A percentile compares a stretch with the other conserved stretches of the same genome.
Evolutionary conservation across 2,329 filamentous ascomycete species (phyloP).

Genomic region (Ascochyta lentis): DNA sequence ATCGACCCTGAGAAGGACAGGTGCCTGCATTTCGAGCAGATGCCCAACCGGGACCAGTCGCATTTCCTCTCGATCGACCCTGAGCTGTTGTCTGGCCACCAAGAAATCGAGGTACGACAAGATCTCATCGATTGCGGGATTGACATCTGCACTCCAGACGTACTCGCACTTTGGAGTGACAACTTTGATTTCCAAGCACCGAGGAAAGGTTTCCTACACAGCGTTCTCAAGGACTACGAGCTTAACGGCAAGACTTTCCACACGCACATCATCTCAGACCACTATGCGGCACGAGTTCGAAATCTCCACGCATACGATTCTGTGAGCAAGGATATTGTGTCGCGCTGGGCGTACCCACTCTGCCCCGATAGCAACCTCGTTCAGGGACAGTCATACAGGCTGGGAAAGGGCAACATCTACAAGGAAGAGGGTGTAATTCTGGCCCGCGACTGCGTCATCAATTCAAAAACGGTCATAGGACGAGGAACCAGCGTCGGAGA

Average conservation of each 20-base stretch:
- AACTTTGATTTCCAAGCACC: conserved; percentile 96
- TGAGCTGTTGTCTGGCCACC: conserved; percentile 74
- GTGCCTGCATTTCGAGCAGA: conserved; percentile 94
- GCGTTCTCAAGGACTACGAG: conserved; percentile 95
- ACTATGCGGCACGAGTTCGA: conserved; percentile 85
- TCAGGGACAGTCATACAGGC: conserved; percentile 76
- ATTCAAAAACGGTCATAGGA: conserved; percentile 76
- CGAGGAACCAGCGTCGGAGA: conserved; percentile 77
- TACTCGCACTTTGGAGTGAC: conserved; percentile 93
- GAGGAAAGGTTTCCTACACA: conserved; percentile 85
- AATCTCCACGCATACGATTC: conserved; percentile 91
- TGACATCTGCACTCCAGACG: conserved; percentile 96
- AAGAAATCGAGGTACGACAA: conserved; percentile 80
- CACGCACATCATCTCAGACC: conserved; percentile 79
- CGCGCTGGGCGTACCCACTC: conserved; percentile 86
- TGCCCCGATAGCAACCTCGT: conserved; percentile 89
- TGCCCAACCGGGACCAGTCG: conserved; percentile 71
- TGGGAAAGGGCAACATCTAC: conserved; percentile 73
- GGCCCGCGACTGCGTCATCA: conserved; percentile 73
- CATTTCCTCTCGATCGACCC: conserved; percentile 76
- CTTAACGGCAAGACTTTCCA: conserved; percentile 97
- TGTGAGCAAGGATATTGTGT: conserved; percentile 84
- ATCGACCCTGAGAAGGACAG: conserved; percentile 80
- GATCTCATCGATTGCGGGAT: conserved; percentile 94
- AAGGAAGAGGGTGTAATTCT: conserved; percentile 80